These are phyloP conservation scores for Mrakia gelida DNA, from an alignment of 768 basidiomycete species.

Conservation along the genomic window DNA sequence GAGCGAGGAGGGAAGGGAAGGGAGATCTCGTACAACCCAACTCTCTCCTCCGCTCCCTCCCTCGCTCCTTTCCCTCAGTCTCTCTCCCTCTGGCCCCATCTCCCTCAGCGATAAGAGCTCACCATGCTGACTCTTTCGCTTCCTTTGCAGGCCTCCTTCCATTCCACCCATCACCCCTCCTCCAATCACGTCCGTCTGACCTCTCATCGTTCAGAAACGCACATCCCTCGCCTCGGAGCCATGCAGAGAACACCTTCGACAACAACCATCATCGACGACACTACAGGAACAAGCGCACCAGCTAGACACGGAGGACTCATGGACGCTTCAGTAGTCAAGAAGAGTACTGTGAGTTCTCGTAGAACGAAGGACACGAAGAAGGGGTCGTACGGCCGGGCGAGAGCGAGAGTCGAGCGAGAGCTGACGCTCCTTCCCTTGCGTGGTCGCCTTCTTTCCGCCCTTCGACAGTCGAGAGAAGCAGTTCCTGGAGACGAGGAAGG, in stretches of 20 bases:
- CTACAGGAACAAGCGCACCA: background rate
- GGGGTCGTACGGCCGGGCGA: background rate
- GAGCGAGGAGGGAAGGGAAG: background rate
- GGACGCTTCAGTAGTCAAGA: background rate
- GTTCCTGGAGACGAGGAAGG: slow-evolving; percentile 20
- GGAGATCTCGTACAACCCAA: background rate
- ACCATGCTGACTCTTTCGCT: background rate
- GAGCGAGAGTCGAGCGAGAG: background rate
- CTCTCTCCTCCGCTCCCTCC: background rate
- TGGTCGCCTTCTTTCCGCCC: background rate
- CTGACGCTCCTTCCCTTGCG: background rate
- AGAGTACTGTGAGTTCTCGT: background rate
- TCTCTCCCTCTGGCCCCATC: background rate
- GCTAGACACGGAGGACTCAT: slow-evolving; percentile 5
- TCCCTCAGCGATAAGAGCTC: background rate
- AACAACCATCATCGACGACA: slow-evolving; percentile 23
- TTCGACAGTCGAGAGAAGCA: slow-evolving; percentile 6
- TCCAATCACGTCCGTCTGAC: slow-evolving; percentile 11
- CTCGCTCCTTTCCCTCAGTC: background rate
- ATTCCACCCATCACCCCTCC: background rate
- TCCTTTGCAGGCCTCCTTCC: background rate
- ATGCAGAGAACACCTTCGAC: slow-evolving; percentile 12
- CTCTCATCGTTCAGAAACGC: slow-evolving; percentile 25
- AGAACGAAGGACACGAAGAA: no score
- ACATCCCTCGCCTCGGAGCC: slow-evolving; percentile 19